These are phyloP conservation scores for Trametes sp. DNA, from an alignment of 1,284 basidiomycete genomes.

Conservation along the genomic window DNA sequence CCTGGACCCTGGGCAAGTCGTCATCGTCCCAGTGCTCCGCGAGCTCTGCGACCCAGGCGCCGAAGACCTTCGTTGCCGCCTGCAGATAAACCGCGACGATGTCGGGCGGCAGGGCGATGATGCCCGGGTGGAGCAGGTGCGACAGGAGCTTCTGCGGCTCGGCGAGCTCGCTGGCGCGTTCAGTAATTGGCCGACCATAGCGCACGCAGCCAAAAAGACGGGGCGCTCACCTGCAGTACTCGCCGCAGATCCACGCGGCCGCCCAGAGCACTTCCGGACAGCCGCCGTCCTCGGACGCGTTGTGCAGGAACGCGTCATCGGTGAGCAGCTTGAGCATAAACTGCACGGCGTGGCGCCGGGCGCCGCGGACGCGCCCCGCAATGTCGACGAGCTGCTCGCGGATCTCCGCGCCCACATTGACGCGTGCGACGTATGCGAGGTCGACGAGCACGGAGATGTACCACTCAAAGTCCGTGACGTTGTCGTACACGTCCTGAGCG, in stretches of 20 bases:
- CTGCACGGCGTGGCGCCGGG: slow-evolving; percentile 81
- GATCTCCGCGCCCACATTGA: slow-evolving; percentile 78
- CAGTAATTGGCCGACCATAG: slow-evolving; percentile 1
- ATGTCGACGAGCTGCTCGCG: slow-evolving; percentile 89
- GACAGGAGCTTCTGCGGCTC: slow-evolving; percentile 76
- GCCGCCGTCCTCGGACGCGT: slow-evolving; percentile 65
- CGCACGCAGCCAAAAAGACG: not conserved
- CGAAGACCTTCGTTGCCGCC: slow-evolving; percentile 87
- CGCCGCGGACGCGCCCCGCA: slow-evolving; percentile 80
- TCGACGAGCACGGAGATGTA: slow-evolving; percentile 94
- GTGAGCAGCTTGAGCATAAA: slow-evolving; percentile 82
- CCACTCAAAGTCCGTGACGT: slow-evolving; percentile 96
- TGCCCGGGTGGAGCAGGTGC: slow-evolving; percentile 70
- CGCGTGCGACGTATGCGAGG: slow-evolving; percentile 85
- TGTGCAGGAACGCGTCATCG: slow-evolving; percentile 77
- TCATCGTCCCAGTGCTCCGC: slow-evolving; percentile 81
- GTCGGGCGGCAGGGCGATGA: slow-evolving; percentile 61
- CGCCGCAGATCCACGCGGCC: slow-evolving; percentile 95
- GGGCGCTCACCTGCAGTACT: slow-evolving; percentile 79
- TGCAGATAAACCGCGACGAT: slow-evolving; percentile 84
- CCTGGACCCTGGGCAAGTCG: slow-evolving; percentile 66
- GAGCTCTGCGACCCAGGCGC: slow-evolving; percentile 79
- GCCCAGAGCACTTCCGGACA: slow-evolving; percentile 90
- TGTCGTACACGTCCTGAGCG: slow-evolving; percentile 83
- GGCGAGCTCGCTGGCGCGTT: slow-evolving; percentile 61